A percentile compares a stretch with the other conserved stretches of the same genome.
phyloP scores from a whole-genome alignment of 495 filamentous ascomycete species.

The Friedmanniomyces simplex region DNA sequence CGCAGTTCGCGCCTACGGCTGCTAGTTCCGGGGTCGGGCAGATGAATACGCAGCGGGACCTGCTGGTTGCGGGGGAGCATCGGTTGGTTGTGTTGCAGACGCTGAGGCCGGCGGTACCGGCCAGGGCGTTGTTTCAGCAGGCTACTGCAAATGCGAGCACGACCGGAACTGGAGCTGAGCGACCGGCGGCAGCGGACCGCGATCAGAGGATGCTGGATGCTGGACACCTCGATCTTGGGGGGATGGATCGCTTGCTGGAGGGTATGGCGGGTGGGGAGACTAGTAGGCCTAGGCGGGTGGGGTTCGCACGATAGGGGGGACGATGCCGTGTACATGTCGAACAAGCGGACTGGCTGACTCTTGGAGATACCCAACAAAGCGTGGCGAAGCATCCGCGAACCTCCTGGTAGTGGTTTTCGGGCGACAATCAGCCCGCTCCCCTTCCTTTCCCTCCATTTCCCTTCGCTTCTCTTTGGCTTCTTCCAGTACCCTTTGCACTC shows the following conservation, averaged over 20 bases:
- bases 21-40: conserved; percentile 13
- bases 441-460: no score
- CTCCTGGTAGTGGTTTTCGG: no score
- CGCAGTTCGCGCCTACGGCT: conserved; percentile 18
- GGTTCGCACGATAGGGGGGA: conserved; percentile 25
- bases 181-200: neutral
- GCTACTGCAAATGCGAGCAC: neutral
- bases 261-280: conserved; percentile 22
- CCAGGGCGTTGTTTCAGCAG: conserved; percentile 3
- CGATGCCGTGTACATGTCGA: neutral
- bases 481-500: no score
- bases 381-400: neutral
- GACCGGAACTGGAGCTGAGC: neutral
- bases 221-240: conserved; percentile 31
- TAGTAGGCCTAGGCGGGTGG: conserved; percentile 24
- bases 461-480: no score
- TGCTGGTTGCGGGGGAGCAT: conserved; percentile 29
- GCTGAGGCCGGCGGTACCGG: neutral
- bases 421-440: no score
- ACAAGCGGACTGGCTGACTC: neutral
- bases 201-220: conserved; percentile 27
- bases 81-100: conserved; percentile 27
- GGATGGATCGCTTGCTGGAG: conserved; percentile 32
- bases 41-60: conserved; percentile 18
- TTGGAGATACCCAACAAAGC: neutral